Evolutionary conservation across 2,329 filamentous ascomycete genomes (phyloP), one percentile per base, ranked within the genome.

Genomic region (Sporothrix dimorphospora): DNA sequence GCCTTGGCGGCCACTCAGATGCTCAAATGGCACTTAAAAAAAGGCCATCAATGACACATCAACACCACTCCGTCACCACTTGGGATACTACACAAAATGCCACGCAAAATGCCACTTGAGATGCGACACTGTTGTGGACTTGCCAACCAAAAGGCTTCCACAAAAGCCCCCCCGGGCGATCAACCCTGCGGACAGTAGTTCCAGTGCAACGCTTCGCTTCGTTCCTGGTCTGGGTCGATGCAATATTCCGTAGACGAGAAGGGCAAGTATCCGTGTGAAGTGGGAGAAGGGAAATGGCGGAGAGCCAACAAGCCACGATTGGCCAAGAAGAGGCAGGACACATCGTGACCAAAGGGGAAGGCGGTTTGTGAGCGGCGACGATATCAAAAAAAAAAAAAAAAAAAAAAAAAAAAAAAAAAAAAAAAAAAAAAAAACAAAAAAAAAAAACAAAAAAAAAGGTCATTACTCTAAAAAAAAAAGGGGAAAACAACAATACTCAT

Each of bases 161-260:
- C 7, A 42, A 42, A 42, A 42, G 11, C 4, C 8, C 40, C 47
- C 27, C 65, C 65, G 45, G 47, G 11, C 27, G 45, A 68, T 68
- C 65, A 67, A 38, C 45, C 65, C 30, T 53, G 59, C 11, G 59
- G n/a, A 8, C 34, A 42, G n/a, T 30, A 7, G 5, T 59, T 40
- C 38, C 59, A 45, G 19, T 68, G 47, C 65, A 53, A 68, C 65
- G 30, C 40, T 66, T 66, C 61, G 30, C 47, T 68, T 53, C 66
- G 34, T 16, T 42, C 47, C 49, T 69, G 12, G 65, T 49, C 61
- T 16, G 3, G 6, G 24, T 9, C 27, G 27, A 8, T 16, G 12
- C 27, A 59, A 34, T 19, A 34, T 38, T 38, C 55, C 55, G 55
- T 57, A 11, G 51, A 55, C 51, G 7, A 55, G 51, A 55, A 55